These are phyloP conservation scores for Stagonosporopsis tanaceti DNA, from an alignment of 2,329 filamentous ascomycete species.

Conservation along the genomic window DNA sequence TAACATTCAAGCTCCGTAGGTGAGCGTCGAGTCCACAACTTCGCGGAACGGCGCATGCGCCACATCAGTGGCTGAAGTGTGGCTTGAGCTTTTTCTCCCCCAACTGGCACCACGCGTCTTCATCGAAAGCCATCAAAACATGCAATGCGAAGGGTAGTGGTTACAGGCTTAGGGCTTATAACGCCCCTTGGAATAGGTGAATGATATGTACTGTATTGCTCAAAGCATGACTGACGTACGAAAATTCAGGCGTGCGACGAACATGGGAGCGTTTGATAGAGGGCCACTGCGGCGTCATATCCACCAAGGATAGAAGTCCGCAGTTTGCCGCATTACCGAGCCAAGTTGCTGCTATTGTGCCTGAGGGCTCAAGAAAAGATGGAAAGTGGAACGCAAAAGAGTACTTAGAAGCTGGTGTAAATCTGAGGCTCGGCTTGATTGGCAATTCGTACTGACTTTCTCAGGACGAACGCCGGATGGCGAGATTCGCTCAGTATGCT, in stretches of 20 bases:
- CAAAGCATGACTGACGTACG: neutral
- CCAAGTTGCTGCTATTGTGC: constrained; percentile 84
- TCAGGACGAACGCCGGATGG: constrained; percentile 78
- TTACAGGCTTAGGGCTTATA: constrained; percentile 59
- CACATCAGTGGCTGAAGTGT: constrained; percentile 27
- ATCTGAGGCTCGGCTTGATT: neutral
- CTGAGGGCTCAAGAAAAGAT: constrained; percentile 58
- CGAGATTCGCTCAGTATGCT: constrained; percentile 91
- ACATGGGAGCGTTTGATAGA: constrained; percentile 85
- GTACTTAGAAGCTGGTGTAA: constrained; percentile 46
- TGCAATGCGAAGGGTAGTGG: constrained; percentile 60
- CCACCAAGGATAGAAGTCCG: constrained; percentile 68
- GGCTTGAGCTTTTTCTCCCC: constrained; percentile 15
- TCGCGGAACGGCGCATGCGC: neutral
- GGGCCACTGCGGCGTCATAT: constrained; percentile 81
- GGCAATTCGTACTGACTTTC: neutral
- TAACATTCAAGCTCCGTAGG: too few species aligned
- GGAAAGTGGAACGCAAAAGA: constrained; percentile 58
- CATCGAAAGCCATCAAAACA: constrained; percentile 40
- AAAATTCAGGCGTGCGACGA: constrained; percentile 67
- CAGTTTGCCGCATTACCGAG: constrained; percentile 79
- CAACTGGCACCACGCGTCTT: neutral
- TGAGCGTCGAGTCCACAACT: too few species aligned
- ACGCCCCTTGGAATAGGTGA: constrained; percentile 78
- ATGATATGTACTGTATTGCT: fast-evolving